Percentiles rank a stretch among this genome's conserved stretches.
Conservation (phyloP, 208 protist species). For the Acanthamoeba castellanii region DNA sequence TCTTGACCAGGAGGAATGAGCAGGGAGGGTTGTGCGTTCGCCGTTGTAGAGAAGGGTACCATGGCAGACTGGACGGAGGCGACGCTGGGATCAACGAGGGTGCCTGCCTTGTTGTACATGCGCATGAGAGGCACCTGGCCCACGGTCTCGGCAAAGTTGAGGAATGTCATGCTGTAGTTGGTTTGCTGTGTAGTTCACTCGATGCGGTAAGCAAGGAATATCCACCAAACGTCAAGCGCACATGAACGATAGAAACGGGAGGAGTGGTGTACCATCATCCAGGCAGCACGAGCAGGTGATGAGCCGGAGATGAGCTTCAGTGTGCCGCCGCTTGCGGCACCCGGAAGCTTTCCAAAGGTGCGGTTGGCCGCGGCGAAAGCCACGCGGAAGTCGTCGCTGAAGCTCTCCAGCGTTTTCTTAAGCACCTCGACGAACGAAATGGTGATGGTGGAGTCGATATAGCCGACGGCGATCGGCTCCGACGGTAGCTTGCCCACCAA, state of each 20-base stretch:
- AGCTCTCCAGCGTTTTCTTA: background rate
- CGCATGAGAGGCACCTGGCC: background rate
- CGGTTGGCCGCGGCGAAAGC: background rate
- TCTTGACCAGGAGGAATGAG: too few species aligned
- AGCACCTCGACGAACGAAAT: background rate
- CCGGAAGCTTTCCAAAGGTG: background rate
- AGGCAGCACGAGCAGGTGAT: background rate
- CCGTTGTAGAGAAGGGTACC: too few species aligned
- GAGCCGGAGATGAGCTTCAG: background rate
- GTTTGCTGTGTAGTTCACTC: background rate
- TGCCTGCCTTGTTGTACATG: background rate
- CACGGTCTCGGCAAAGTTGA: constrained; percentile 8
- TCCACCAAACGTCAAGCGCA: too few species aligned
- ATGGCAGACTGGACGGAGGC: too few species aligned
- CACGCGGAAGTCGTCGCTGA: background rate
- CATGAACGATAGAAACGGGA: too few species aligned
- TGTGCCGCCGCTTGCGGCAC: background rate
- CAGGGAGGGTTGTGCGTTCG: too few species aligned
- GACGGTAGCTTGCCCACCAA: background rate
- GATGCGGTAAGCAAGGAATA: too few species aligned
- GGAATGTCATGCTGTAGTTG: constrained; percentile 9
- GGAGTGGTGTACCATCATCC: background rate
- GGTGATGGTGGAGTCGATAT: too few species aligned
- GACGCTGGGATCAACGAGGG: background rate
- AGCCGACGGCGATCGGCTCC: background rate